Evolutionary conservation across 2,329 filamentous ascomycete genomes (phyloP).

Genomic region (Juglanconis oblonga): DNA sequence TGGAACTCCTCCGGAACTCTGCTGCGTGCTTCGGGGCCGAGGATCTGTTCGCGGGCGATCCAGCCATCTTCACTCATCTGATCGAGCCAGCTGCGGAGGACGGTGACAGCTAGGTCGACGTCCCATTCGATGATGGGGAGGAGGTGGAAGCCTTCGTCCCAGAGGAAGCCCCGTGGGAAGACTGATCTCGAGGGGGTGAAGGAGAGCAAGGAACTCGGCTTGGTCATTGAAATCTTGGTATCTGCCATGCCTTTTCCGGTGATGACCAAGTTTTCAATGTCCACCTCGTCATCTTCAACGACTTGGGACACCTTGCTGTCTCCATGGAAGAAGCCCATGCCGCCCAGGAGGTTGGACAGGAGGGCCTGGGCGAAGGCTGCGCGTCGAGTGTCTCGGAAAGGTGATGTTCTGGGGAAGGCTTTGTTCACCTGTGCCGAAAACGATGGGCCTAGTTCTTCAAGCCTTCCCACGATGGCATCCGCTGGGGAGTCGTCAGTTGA

Average conservation of each 20-base stretch:
- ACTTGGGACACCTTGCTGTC: constrained; percentile 80
- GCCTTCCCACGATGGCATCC: background rate
- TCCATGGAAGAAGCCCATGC: constrained; percentile 88
- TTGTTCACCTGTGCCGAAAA: constrained; percentile 45
- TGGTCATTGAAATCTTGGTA: constrained; percentile 64
- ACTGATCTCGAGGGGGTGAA: constrained; percentile 85
- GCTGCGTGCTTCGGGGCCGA: constrained; percentile 81
- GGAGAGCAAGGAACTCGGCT: constrained; percentile 80
- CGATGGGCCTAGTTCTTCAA: background rate
- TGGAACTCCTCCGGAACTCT: constrained; percentile 89
- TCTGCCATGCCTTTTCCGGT: constrained; percentile 70
- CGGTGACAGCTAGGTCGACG: constrained; percentile 75
- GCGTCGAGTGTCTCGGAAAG: constrained; percentile 71
- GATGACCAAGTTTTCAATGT: constrained; percentile 88
- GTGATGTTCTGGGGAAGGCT: constrained; percentile 65
- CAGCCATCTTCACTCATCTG: constrained; percentile 93
- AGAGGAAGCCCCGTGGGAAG: constrained; percentile 88
- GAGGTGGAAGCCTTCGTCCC: constrained; percentile 96
- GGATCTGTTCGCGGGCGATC: constrained; percentile 90
- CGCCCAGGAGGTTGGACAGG: constrained; percentile 85
- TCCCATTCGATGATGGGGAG: constrained; percentile 87
- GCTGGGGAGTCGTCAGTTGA: background rate
- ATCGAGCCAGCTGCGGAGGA: constrained; percentile 87
- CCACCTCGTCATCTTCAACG: constrained; percentile 83
- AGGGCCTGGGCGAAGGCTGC: constrained; percentile 75